Conservation (phyloP, 2,329 filamentous ascomycete species). For the Fusarium piperis region DNA sequence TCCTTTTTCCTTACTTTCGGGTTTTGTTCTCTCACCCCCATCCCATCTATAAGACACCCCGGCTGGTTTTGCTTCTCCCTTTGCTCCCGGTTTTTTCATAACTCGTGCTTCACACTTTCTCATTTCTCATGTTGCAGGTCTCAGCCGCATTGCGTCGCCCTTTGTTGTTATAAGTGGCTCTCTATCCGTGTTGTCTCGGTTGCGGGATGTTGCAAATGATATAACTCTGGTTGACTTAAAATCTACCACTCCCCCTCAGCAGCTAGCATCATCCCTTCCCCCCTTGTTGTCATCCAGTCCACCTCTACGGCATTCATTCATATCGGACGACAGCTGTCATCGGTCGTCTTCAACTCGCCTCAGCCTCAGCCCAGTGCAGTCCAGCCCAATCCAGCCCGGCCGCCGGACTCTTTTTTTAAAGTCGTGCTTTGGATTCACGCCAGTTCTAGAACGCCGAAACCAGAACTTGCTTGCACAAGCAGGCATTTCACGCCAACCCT, state of each 20-base stretch:
- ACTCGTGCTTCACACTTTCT: slow-evolving; percentile 22
- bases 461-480: slow-evolving; percentile 18
- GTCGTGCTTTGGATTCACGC: slow-evolving; percentile 28
- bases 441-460: slow-evolving; percentile 36
- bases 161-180: slow-evolving; percentile 19
- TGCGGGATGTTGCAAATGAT: slow-evolving; percentile 1
- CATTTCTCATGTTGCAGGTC: slow-evolving; percentile 26
- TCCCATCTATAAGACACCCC: slow-evolving; percentile 25
- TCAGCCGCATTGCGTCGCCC: slow-evolving; percentile 20
- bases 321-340: not conserved
- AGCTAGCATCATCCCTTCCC: not conserved
- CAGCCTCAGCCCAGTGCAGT: slow-evolving; percentile 13
- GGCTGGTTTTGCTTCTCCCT: slow-evolving; percentile 34
- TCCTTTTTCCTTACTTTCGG: slow-evolving; percentile 10
- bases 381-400: slow-evolving; percentile 35
- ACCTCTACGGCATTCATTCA: not conserved
- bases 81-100: slow-evolving; percentile 10
- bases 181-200: slow-evolving; percentile 1
- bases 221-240: slow-evolving; percentile 6
- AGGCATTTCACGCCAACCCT: slow-evolving; percentile 26
- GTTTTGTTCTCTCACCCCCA: slow-evolving; percentile 9
- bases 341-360: slow-evolving; percentile 16
- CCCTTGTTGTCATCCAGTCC: not conserved
- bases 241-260: not conserved
- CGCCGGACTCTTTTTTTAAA: slow-evolving; percentile 17